phyloP scores from a whole-genome alignment of 129 eudicot genomes.

The Helianthus tuberosus region DNA sequence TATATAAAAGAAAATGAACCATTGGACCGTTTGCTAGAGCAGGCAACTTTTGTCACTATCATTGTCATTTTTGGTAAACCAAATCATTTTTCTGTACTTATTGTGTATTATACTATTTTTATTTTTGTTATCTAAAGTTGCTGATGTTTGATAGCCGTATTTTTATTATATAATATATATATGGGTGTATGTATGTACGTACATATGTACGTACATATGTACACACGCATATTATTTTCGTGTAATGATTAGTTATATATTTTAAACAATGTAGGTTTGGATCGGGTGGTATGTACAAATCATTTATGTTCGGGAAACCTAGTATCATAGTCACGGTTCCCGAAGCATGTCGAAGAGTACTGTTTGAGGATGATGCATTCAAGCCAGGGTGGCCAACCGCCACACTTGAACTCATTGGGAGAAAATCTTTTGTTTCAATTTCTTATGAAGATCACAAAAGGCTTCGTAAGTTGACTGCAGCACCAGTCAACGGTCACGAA shows the following conservation, averaged over 20 bases:
- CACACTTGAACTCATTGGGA: conserved; percentile 70
- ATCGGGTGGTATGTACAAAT: conserved; percentile 60
- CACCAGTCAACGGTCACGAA: conserved; percentile 90
- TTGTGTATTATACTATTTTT: conserved; percentile 10
- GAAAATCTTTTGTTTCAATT: conserved; percentile 68
- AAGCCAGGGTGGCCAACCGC: conserved; percentile 94
- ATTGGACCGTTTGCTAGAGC: conserved; percentile 26
- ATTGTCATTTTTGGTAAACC: conserved; percentile 28
- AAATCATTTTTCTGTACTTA: conserved; percentile 15
- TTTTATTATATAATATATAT: not conserved
- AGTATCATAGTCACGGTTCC: conserved; percentile 73
- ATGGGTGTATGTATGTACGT: no score
- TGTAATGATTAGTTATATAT: not conserved
- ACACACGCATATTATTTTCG: not conserved
- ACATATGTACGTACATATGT: no score
- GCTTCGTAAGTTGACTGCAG: conserved; percentile 73
- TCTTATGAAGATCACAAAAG: conserved; percentile 77
- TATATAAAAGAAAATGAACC: conserved; percentile 7
- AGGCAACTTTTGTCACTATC: conserved; percentile 44
- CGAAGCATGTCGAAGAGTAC: conserved; percentile 61
- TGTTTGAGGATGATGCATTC: conserved; percentile 80
- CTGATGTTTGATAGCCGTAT: conserved; percentile 6
- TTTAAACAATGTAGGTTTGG: conserved; percentile 58
- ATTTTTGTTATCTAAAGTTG: not conserved
- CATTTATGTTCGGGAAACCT: conserved; percentile 80